phyloP scores from a whole-genome alignment of 2,329 filamentous ascomycete genomes.

The Huntiella savannae region DNA sequence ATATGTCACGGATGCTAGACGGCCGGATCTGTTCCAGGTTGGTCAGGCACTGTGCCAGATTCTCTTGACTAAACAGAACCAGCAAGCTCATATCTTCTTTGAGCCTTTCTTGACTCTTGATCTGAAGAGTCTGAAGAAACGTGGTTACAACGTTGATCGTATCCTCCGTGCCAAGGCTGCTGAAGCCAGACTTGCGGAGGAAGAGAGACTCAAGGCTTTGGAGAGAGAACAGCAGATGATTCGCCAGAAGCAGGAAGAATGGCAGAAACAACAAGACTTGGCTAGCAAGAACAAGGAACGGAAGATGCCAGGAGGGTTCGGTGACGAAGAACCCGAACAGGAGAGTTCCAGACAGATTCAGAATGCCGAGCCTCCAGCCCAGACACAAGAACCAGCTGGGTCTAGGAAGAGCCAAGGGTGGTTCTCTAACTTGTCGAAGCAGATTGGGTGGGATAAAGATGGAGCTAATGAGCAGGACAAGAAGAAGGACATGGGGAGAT shows the following conservation, averaged over 20 bases:
- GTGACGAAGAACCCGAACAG: not conserved
- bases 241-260: conserved; percentile 32
- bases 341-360: not conserved
- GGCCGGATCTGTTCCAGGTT: conserved; percentile 77
- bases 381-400: conserved; percentile 15
- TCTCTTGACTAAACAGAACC: conserved; percentile 62
- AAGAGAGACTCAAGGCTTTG: conserved; percentile 54
- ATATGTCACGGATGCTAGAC: conserved; percentile 51
- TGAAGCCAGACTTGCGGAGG: conserved; percentile 73
- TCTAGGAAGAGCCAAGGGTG: conserved; percentile 33
- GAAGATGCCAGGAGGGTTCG: conserved; percentile 14
- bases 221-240: conserved; percentile 54
- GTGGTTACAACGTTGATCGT: conserved; percentile 91
- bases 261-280: conserved; percentile 21
- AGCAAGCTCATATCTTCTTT: conserved; percentile 76
- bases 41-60: conserved; percentile 71
- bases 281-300: conserved; percentile 12
- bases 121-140: conserved; percentile 59
- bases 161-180: conserved; percentile 77
- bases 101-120: conserved; percentile 81
- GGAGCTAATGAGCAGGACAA: conserved; percentile 2
- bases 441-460: conserved; percentile 38
- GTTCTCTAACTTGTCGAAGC: conserved; percentile 48
- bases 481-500: not conserved
- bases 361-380: conserved; percentile 14